Base-by-base conservation (phyloP, 306 rosid genomes). In the Cucurbita moschata region DNA sequence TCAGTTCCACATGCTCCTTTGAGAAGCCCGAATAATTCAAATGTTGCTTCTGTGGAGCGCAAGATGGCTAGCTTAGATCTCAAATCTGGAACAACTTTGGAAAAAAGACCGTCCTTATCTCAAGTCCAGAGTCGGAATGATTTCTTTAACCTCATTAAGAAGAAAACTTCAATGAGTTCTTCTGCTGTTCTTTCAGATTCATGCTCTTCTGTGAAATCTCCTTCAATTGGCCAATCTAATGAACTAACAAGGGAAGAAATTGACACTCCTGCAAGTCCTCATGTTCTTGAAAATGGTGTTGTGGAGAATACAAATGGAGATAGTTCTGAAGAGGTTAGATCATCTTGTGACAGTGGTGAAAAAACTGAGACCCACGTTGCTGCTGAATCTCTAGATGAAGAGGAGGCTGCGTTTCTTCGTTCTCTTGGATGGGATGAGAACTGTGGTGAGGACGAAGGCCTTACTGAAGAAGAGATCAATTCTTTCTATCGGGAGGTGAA, bases 371-470 rank as follows among this genome's bases (percentile, higher is more conserved):
- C 71, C 75, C 75, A 81, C 57, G 75, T 78, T 79, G 89, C 78
- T 76, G 79, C 88, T 8, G 70, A 83, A 75, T 83, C 81, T 81
- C 90, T 86, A 4, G 96, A 90, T 72, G 99, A 91, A 82, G 96
- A 95, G 87, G 99, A 95, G 83, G 90, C 86, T 82, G 94, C 96
- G 56, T 95, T 95, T 80, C 97, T 95, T 69, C 91, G 92, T 59
- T 95, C 99, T 62, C 97, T 94, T 79, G 99, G 99, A 69, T 95
- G 99, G 99, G 97, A 86, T 57, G 99, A 95, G 81, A 84, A 81
- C 83, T 83, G 86, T 75, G 96, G 89, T 65, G 97, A 92, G 83
- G 97, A 94, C 76, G 99, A 76, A 50, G 99, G 96, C 51, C 96
- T 91, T 30, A 95, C 99, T 2, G 97, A 95, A 72, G 99, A 95